phyloP scores from a whole-genome alignment of 768 basidiomycete genomes.

The Russula virescens region DNA sequence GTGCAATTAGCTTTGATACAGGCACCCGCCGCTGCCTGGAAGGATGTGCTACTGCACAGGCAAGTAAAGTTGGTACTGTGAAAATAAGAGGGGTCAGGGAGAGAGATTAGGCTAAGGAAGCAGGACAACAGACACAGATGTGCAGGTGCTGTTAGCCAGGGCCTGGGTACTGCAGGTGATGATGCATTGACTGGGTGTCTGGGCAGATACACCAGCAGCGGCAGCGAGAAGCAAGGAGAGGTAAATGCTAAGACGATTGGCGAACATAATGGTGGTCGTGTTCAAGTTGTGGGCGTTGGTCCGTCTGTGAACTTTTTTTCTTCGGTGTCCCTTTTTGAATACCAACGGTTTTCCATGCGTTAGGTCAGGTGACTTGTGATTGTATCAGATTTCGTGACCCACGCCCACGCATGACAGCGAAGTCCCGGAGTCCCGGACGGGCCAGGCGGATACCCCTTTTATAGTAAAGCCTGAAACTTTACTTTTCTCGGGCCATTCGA shows the following conservation, averaged over 20 bases:
- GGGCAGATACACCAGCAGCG: conserved; percentile 4
- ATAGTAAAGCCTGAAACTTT: no score
- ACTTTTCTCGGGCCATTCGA: no score
- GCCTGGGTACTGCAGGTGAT: background rate
- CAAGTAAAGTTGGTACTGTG: conserved; percentile 37
- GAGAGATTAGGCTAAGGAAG: background rate
- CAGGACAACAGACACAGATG: background rate
- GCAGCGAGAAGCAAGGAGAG: background rate
- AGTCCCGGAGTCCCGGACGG: no score
- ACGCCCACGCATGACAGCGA: no score
- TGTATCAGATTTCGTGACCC: no score
- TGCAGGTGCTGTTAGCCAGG: background rate
- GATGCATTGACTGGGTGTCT: background rate
- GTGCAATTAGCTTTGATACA: conserved; percentile 38
- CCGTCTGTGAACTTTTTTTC: no score
- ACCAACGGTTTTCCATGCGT: no score
- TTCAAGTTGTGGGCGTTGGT: background rate
- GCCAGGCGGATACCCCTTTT: no score
- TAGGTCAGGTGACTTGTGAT: no score
- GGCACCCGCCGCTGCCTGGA: conserved; percentile 32
- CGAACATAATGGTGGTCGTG: background rate
- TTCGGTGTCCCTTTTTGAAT: no score
- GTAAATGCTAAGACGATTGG: background rate
- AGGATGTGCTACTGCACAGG: conserved; percentile 35
- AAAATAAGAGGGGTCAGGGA: background rate